Base-by-base conservation (phyloP, 2,329 filamentous ascomycete genomes). In the Fusarium siculi region DNA sequence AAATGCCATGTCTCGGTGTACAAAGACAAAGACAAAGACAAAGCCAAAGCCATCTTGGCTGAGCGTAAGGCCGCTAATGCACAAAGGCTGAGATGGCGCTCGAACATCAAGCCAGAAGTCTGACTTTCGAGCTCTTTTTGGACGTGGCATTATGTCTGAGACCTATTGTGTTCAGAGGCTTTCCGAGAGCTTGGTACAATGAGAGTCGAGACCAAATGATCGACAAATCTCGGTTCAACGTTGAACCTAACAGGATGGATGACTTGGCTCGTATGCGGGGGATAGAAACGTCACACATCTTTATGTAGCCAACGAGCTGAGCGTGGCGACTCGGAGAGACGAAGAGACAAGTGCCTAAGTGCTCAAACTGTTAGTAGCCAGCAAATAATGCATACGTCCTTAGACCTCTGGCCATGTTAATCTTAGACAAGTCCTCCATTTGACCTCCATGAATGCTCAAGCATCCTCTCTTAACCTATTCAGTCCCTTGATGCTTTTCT, bases 151-250 rank as follows among this genome's bases (percentile, higher is more conserved):
- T 47, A 50, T 40, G 43, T 65, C 54, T 70, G 54, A 60, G 49
- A 65, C 47, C 39, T 15, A 8, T 50, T 28, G 42, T n/a, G 16
- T 23, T 23, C 25, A 39, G 44, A 40, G 25, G 32, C 7, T 46
- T 46, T 70, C 53, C 53, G 47, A 49, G 43, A 58, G 21, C 34
- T 30, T 47, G 46, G 50, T 30, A 65, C 40, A 23, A 63, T 53
- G 39, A 30, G 55, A 30, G 40, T 37, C 55, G 40, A 57, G 55
- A 57, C 40, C 55, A 57, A 50, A 37, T 14, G 42, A 57, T 57
- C 55, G 23, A 30, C 23, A 50, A 23, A 34, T 32, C 25, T 57
- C 30, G 32, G 42, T 46, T 28, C 32, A 36, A 37, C 32, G 23
- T 30, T 36, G 55, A 37, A 49, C 55, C 32, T 49, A 54, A 40